Evolutionary conservation across 2,329 filamentous ascomycete species (phyloP), one percentile per base, ranked within the genome.

Genomic region (Aspergillus spinulosporus): DNA sequence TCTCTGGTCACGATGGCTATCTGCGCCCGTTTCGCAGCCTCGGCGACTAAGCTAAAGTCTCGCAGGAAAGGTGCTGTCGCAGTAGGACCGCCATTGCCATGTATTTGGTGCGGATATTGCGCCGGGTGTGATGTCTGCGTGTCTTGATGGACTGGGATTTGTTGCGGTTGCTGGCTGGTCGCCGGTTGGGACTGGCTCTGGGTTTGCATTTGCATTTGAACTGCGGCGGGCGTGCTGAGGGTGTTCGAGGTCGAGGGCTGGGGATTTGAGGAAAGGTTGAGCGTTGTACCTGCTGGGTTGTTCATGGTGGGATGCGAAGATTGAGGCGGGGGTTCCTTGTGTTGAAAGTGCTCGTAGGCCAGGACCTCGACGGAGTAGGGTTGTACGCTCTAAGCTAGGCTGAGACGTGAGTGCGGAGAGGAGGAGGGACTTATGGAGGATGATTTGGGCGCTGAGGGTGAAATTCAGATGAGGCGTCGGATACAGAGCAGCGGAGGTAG

Each of bases 11-110:
- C 79, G 67, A 92, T 86, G 42, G 90, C 90, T 81, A 97, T 89
- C 75, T 97, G 91, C 7, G 93, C 93, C 42, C 92, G 82, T 76
- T 96, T 96, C 43, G 92, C 93, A 1, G 93, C 93, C 78, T 97
- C 93, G 36, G 92, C 92, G 42, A 97, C 83, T 31, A 97, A 83
- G 57, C 84, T 93, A 68, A 93, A 90, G 73, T 96, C 88, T 66
- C 87, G 85, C 58, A 96, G 81, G 69, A 92, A 92, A 3, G 80
- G 80, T 7, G 80, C 78, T 1, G 82, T 84, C 11, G 74, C 74
- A 8, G 70, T 69, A 1, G 72, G 70, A 7, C 71, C 72, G 4
- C 70, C 72, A 3, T 65, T 51, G 2, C 62, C 63, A 34, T 60
- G 52, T 43, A 68, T 62, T 46, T 66, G 62, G 28, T 70, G 65